These are phyloP conservation scores for Psilocybe sp. DNA, from an alignment of 768 basidiomycete species.

Conservation along the genomic window DNA sequence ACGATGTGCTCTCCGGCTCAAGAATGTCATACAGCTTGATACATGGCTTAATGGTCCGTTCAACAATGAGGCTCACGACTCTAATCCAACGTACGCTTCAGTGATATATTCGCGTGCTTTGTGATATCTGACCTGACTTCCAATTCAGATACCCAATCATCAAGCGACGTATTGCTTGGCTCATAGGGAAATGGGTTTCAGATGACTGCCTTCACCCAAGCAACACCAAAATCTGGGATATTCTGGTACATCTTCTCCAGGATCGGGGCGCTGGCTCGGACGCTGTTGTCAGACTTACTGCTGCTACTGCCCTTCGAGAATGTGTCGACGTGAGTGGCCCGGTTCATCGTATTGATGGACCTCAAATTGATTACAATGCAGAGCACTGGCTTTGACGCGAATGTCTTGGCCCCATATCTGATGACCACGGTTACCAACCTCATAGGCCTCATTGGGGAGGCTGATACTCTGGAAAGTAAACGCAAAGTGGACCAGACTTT, in stretches of 20 bases:
- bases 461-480: slow-evolving; percentile 75
- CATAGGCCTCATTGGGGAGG: slow-evolving; percentile 67
- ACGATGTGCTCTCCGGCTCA: slow-evolving; percentile 67
- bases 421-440: slow-evolving; percentile 59
- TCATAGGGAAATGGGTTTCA: slow-evolving; percentile 85
- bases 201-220: slow-evolving; percentile 61
- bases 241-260: slow-evolving; percentile 72
- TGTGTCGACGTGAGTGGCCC: slow-evolving; percentile 73
- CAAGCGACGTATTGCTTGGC: slow-evolving; percentile 93
- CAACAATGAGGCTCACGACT: slow-evolving; percentile 53
- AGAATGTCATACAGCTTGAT: slow-evolving; percentile 63
- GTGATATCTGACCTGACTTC: slow-evolving; percentile 6
- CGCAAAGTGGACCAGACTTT: slow-evolving; percentile 67
- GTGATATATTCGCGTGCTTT: not conserved
- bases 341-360: not conserved
- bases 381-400: slow-evolving; percentile 62
- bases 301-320: slow-evolving; percentile 75
- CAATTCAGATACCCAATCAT: slow-evolving; percentile 76
- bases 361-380: slow-evolving; percentile 24
- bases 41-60: slow-evolving; percentile 67
- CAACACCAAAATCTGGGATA: slow-evolving; percentile 72
- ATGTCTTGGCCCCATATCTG: slow-evolving; percentile 69
- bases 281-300: slow-evolving; percentile 82
- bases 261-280: slow-evolving; percentile 73
- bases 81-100: slow-evolving; percentile 51